Percentiles rank a stretch among this genome's conserved stretches.
Conservation (phyloP, 257 asterid species). For the Solanum chilense region DNA sequence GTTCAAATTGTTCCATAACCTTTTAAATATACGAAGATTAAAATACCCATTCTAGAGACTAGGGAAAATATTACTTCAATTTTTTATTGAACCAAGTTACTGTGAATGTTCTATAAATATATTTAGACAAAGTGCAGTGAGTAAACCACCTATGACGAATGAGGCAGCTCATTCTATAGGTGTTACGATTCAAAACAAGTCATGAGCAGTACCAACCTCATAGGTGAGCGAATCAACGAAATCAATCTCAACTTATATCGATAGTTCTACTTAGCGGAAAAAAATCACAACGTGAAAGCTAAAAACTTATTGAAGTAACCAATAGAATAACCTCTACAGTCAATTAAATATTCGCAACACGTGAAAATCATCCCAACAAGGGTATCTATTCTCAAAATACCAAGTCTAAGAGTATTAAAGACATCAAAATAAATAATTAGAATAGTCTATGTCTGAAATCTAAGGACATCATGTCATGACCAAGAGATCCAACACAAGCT, state of each 20-base stretch:
- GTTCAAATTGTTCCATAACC: neutral
- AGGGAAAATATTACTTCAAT: neutral
- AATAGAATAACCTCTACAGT: too few relatives aligned
- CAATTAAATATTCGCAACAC: too few relatives aligned
- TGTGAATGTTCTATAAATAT: neutral
- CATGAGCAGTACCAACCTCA: neutral
- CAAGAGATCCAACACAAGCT: too few relatives aligned
- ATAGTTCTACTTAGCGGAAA: neutral
- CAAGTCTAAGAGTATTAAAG: too few relatives aligned
- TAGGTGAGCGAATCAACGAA: neutral
- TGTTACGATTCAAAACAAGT: neutral
- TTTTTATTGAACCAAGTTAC: neutral
- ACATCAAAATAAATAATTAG: too few relatives aligned
- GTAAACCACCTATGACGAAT: neutral
- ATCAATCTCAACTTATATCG: neutral
- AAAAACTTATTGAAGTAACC: too few relatives aligned
- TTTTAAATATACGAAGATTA: neutral
- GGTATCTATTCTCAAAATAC: too few relatives aligned
- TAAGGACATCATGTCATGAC: too few relatives aligned
- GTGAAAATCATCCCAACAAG: too few relatives aligned
- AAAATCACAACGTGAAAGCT: neutral
- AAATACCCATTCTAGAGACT: neutral
- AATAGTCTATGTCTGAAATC: too few relatives aligned
- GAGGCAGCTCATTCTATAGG: neutral
- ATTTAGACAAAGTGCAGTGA: neutral